Evolutionary conservation across 2,329 filamentous ascomycete genomes (phyloP), one percentile per base, ranked within the genome.

Genomic region (Aspergillus sp.): DNA sequence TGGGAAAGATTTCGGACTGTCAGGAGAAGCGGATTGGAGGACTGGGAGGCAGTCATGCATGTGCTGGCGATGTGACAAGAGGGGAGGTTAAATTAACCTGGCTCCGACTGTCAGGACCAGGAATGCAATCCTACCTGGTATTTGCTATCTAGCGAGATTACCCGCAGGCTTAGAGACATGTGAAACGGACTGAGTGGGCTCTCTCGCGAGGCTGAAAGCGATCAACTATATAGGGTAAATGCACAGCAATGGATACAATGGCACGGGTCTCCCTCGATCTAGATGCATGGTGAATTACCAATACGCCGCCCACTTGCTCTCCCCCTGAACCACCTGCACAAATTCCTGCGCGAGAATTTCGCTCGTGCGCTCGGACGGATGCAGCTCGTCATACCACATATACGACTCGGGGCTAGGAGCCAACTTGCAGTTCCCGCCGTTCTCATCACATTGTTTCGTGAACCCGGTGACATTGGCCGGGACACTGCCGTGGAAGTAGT

Each of bases 371-470:
- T 87, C 82, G 31, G 86, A 87, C 0, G 89, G 89, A 77, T 94
- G 90, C 69, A 93, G 72, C 69, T 87, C 84, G 74, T 94, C 90
- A 67, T 82, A 90, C 88, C 90, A 93, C 71, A 91, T 65, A 71
- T 85, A 93, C 50, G 84, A 86, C 52, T 77, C 72, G 6, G 63
- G 65, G 5, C 46, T 31, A 2, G 10, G 29, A 14, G 73, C 64
- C 42, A 77, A 75, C 58, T 76, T 67, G 63, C 82, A 84, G 52
- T 77, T 71, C 6, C 63, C 63, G 4, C 76, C 75, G 9, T 65
- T 71, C 3, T 70, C 55, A 58, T 76, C 68, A 67, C 89, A 92
- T 22, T 83, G 75, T 49, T 84, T 79, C 56, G 83, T 85, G 49
- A 78, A 85, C 0, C 84, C 84, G 0, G 82, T 84, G 1, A 86